These are phyloP conservation scores for Lycium ferocissimum DNA, from an alignment of 257 asterid species.

Conservation along the genomic window DNA sequence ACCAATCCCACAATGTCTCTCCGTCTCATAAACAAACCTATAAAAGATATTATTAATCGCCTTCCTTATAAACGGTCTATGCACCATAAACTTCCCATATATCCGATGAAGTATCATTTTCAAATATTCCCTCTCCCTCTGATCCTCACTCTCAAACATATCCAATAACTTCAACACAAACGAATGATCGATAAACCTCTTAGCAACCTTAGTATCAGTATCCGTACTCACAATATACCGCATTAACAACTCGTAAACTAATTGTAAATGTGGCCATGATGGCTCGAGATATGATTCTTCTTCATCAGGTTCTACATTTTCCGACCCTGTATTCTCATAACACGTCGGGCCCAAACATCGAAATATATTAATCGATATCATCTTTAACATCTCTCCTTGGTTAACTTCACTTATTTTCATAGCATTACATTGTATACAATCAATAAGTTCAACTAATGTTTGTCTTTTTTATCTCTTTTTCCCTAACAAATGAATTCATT, in stretches of 20 bases:
- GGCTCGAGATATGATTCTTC: conserved; percentile 77
- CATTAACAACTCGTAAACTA: conserved; percentile 70
- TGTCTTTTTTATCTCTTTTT: conserved; percentile 77
- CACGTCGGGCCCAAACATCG: conserved; percentile 70
- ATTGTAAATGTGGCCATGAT: conserved; percentile 81
- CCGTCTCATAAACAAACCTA: conserved; percentile 76
- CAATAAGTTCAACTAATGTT: conserved; percentile 71
- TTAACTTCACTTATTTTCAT: conserved; percentile 59
- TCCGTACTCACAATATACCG: conserved; percentile 74
- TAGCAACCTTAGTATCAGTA: conserved; percentile 72
- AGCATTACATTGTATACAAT: conserved; percentile 65
- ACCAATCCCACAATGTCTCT: conserved; percentile 76
- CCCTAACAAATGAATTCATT: conserved; percentile 53
- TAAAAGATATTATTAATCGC: conserved; percentile 78
- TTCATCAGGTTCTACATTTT: conserved; percentile 64
- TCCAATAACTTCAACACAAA: conserved; percentile 73
- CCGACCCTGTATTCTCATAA: conserved; percentile 66
- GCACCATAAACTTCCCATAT: conserved; percentile 92
- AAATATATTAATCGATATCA: conserved; percentile 75
- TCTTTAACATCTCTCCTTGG: conserved; percentile 76
- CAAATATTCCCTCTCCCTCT: conserved; percentile 85
- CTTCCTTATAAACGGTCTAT: conserved; percentile 88
- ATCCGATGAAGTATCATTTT: conserved; percentile 83
- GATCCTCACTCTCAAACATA: conserved; percentile 85
- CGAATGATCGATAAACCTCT: conserved; percentile 72